These are phyloP conservation scores for Tetrastigma voinierianum DNA, from an alignment of 164 flowering plant species.

Conservation along the genomic window DNA sequence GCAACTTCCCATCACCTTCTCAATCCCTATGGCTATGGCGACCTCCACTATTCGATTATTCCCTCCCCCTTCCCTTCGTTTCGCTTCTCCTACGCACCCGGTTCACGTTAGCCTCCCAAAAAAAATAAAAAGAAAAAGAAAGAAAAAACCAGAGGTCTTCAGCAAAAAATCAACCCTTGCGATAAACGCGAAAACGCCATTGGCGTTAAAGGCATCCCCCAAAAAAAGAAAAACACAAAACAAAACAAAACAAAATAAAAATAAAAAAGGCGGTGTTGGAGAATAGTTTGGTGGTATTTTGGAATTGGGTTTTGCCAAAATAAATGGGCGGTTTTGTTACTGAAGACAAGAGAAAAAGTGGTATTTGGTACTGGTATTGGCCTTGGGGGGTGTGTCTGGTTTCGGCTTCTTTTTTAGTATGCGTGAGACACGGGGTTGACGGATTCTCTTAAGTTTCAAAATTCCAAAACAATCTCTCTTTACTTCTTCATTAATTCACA, in stretches of 20 bases:
- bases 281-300: not conserved
- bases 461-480: not conserved
- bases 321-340: constrained; percentile 1
- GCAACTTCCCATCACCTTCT: constrained; percentile 11
- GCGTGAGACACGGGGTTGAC: constrained; percentile 28
- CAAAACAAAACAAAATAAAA: too few species aligned
- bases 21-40: constrained; percentile 25
- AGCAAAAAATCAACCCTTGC: too few species aligned
- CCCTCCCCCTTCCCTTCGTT: not conserved
- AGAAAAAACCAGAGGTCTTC: not conserved
- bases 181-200: not conserved
- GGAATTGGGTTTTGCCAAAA: too few species aligned
- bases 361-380: too few species aligned
- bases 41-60: not conserved
- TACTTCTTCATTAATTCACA: not conserved
- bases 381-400: not conserved
- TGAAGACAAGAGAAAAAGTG: not conserved
- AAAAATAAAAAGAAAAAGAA: not conserved
- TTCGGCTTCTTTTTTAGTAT: constrained; percentile 2
- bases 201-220: not conserved
- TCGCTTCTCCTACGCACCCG: constrained; percentile 12
- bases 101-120: constrained; percentile 16
- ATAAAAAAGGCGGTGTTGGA: not conserved
- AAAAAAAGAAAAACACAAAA: too few species aligned
- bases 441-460: constrained; percentile 8